Base-by-base conservation (phyloP, 345 rosid genomes). In the Gossypium raimondii region DNA sequence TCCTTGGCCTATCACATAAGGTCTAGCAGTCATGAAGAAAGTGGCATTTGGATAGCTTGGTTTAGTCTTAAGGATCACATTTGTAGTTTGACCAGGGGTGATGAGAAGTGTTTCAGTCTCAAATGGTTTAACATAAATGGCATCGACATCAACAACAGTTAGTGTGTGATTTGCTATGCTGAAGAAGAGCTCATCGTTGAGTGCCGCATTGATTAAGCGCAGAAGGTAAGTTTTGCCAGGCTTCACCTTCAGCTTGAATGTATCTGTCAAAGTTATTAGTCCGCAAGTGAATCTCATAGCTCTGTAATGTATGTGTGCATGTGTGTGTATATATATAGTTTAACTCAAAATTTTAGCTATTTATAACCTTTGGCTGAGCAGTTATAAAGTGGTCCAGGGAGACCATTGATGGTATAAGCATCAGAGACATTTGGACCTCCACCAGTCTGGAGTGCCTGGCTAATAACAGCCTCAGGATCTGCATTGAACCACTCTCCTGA, bases 401-500 rank as follows among this genome's bases (percentile, higher is more conserved):
- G 87, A 6, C 94, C 94, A 64, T 94, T 90, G 56, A 94, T 81
- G 16, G 97, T 89, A 78, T 86, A 92, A 51, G 97, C 97, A 75
- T 94, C 92, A 1, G 97, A 93, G 52, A 90, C 96, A 78, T 89
- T 93, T 61, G 98, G 96, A 51, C 92, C 90, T 44, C 83, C 92
- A 29, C 98, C 97, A 2, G 87, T 88, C 66, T 82, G 91, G 0
- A 89, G 75, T 25, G 98, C 97, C 72, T 89, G 97, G 14, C 58
- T 85, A n/a, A 94, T 86, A 48, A 92, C 79, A 67, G 91, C 94
- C 80, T 87, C 97, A 20, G 94, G 63, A 81, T 92, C 91, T 57
- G 86, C 72, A 68, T 90, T 90, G 73, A 86, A 90, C 98, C 94
- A 92, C 73, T 94, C 98, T 59, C 97, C 97, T 92, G 84, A 41